These are phyloP conservation scores for Dryas octopetala DNA, from an alignment of 306 rosid species.

Conservation along the genomic window DNA sequence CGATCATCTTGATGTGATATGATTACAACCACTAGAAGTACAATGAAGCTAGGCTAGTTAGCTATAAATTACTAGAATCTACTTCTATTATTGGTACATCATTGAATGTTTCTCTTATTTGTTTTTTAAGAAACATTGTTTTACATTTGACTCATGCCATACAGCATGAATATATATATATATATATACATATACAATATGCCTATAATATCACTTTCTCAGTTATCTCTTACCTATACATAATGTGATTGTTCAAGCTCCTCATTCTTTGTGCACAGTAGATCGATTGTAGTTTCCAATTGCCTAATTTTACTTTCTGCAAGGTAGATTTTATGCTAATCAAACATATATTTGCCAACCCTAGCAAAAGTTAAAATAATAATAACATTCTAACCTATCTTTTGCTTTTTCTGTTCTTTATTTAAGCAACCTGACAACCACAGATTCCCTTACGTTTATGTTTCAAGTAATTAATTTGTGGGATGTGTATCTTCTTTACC, in stretches of 20 bases:
- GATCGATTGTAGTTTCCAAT: background rate
- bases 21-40: conserved; percentile 52
- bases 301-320: background rate
- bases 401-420: background rate
- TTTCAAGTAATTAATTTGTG: background rate
- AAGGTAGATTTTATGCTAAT: background rate
- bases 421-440: conserved; percentile 1
- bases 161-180: background rate
- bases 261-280: no score
- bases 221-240: no score
- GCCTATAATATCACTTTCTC: no score
- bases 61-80: conserved; percentile 4
- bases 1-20: conserved; percentile 32
- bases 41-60: conserved; percentile 20
- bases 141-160: background rate
- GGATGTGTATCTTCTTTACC: no score
- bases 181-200: no score
- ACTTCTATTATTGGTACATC: conserved; percentile 51
- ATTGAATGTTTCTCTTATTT: conserved; percentile 25
- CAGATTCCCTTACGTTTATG: conserved; percentile 5
- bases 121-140: conserved; percentile 7
- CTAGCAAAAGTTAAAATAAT: no score
- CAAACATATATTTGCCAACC: background rate
- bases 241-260: no score
- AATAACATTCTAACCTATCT: no score